Evolutionary conservation across 1,284 basidiomycete genomes (phyloP).

Genomic region (Sphaerobolus stellatus): DNA sequence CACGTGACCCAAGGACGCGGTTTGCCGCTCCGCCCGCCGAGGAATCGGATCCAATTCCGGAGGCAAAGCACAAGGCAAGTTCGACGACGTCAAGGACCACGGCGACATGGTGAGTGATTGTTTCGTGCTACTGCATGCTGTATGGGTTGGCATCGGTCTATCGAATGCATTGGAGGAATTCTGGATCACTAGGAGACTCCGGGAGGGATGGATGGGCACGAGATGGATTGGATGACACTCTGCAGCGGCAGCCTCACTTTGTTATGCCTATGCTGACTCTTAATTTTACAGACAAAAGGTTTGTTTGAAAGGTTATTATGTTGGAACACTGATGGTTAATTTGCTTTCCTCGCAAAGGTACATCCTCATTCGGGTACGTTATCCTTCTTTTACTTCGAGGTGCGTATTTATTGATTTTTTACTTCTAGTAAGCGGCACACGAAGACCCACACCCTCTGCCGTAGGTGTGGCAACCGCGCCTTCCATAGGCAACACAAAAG

Average conservation of each 20-base stretch:
- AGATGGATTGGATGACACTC: constrained; percentile 7
- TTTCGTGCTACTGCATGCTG: background rate
- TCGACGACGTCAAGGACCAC: constrained; percentile 12
- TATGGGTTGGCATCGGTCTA: background rate
- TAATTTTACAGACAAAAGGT: constrained; percentile 70
- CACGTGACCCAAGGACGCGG: constrained; percentile 3
- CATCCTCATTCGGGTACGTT: constrained; percentile 85
- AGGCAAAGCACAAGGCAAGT: constrained; percentile 6
- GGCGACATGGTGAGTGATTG: constrained; percentile 10
- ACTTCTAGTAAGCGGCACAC: constrained; percentile 87
- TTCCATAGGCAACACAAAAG: constrained; percentile 99
- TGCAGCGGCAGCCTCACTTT: background rate
- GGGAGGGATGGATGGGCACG: constrained; percentile 8
- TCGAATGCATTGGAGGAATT: background rate
- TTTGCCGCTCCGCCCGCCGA: constrained; percentile 6
- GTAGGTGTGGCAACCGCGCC: constrained; percentile 88
- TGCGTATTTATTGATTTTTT: constrained; percentile 17
- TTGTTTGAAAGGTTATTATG: constrained; percentile 34
- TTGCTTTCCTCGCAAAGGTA: constrained; percentile 55
- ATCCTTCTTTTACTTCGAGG: background rate
- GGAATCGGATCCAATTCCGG: background rate
- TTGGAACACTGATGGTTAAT: background rate
- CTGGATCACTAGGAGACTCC: background rate
- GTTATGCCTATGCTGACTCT: constrained; percentile 27
- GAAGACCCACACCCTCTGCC: constrained; percentile 97